Evolutionary conservation across 208 protist species (phyloP), one percentile per base, ranked within the genome.

Genomic region (Crithidia acanthocephali): DNA sequence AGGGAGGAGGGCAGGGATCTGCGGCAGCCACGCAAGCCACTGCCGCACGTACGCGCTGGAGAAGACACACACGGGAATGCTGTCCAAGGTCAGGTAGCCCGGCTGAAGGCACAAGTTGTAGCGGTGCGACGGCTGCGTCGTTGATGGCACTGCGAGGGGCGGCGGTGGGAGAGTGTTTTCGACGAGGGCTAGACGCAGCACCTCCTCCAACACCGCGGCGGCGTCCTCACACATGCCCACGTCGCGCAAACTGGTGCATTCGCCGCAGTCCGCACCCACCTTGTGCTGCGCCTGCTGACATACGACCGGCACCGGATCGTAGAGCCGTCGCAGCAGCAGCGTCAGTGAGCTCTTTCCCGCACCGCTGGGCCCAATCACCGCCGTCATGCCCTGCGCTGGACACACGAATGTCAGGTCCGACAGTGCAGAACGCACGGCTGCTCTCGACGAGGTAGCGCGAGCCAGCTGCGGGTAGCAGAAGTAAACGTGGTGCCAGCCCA

Each of bases 321-420:
- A 97, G 35, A 88, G 75, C 35, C 92, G 88, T 47, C 82, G 82
- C 27, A 97, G 63, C 61, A 98, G 77, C 45, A 55, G 11, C 8
- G 86, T 64, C 7, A 92, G 50, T 7, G 91, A 93, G 35, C 76
- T 88, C 78, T 98, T 98, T 27, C 94, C 94, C 27, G 81, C 85
- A 16, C 94, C 94, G 27, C 80, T 88, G 27, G 44, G 80, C 9
- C 94, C 94, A 15, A 96, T 77, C 1, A 98, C 56, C 10, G 79
- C 90, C 22, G 83, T 87, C 68, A 85, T 88, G 42, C 75, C 72
- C 13, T 22, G 50, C 0, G 77, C 73, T 1, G 80, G 84, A 61
- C 74, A 91, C 8, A 10, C 7, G 22, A 78, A 69, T 30, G 28
- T 65, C n/a, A 65, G 56, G 45, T 83, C 68, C 2, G 48, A 20